A percentile compares a stretch with the other conserved stretches of the same genome.
Conservation (phyloP, 2,329 filamentous ascomycete genomes). For the Arthroderma sp. region DNA sequence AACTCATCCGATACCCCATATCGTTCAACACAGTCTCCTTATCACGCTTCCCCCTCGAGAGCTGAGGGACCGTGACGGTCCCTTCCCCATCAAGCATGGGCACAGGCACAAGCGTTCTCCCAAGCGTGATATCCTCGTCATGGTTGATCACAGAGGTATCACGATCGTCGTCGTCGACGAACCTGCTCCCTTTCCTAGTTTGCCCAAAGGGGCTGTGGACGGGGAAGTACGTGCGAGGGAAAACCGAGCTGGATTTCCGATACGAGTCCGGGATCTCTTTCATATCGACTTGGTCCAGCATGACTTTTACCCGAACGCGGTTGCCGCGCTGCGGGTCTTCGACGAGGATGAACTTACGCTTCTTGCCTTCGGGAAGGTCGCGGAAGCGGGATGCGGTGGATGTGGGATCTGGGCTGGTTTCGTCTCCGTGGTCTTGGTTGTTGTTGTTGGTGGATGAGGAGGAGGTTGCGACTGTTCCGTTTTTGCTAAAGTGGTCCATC, state of each 20-base stretch:
- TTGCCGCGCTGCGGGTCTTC: slow-evolving; percentile 73
- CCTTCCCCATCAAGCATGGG: slow-evolving; percentile 55
- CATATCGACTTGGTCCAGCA: slow-evolving; percentile 85
- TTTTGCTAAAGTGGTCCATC: slow-evolving; percentile 29
- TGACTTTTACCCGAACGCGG: slow-evolving; percentile 77
- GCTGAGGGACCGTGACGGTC: slow-evolving; percentile 61
- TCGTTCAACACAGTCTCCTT: slow-evolving; percentile 91
- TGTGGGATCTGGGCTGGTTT: slow-evolving; percentile 34
- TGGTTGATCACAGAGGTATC: not conserved
- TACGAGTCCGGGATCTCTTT: slow-evolving; percentile 94
- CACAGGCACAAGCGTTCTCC: slow-evolving; percentile 44
- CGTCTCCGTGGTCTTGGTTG: slow-evolving; percentile 11
- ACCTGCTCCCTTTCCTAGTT: slow-evolving; percentile 54
- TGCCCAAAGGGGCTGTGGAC: slow-evolving; percentile 69
- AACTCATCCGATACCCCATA: slow-evolving; percentile 87
- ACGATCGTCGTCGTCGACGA: slow-evolving; percentile 44
- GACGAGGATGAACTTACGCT: slow-evolving; percentile 91
- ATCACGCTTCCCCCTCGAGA: slow-evolving; percentile 53
- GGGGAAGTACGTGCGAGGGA: slow-evolving; percentile 80
- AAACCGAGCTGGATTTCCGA: slow-evolving; percentile 78
- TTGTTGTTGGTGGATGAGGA: slow-evolving; percentile 14
- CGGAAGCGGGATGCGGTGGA: slow-evolving; percentile 66
- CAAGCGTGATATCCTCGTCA: slow-evolving; percentile 23
- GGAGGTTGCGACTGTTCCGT: slow-evolving; percentile 19
- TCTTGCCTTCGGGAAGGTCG: slow-evolving; percentile 76